Evolutionary conservation across 768 basidiomycete species (phyloP), one percentile per base, ranked within the genome.

Genomic region (Rubroboletus satanas): DNA sequence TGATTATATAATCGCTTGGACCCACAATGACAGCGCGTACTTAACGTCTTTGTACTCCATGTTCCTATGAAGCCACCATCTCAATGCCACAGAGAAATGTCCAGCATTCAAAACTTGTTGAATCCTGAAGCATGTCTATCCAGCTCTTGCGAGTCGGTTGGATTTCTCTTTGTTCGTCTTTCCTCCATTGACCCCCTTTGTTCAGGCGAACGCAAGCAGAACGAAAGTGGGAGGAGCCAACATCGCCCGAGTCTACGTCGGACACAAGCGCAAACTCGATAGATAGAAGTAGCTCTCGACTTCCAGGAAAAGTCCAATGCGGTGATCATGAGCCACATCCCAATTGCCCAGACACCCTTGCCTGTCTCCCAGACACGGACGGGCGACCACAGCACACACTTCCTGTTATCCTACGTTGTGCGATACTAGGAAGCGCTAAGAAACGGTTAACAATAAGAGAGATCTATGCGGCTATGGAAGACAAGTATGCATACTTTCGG

Each of bases 401-500:
- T 42, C 90, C 90, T 23, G 85, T 91, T 54, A 92, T 92, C 67
- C 77, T 92, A 47, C 84, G 90, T 31, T 92, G 90, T 63, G 87
- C 90, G 28, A 92, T 92, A 62, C 74, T 92, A 45, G 90, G 90
- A 38, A 88, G 86, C 65, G 77, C 83, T 10, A 81, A 82, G 58
- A 83, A 85, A 64, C 82, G 88, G 23, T 75, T 92, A 29, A 92
- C 90, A 12, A 90, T 92, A 62, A 79, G 89, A 45, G 89, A 91
- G 64, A 91, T 92, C 54, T 92, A 92, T 62, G 87, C 86, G 10
- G 85, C 87, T 17, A 92, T 92, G 87, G 90, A 92, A 74, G 79
- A 79, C 32, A 92, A 92, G 71, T 92, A 91, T 64, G 79, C 82
- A 10, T 92, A 88, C 63, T 92, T 90, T 71, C 83, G 79, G 69